A percentile compares a stretch with the other conserved stretches of the same genome.
phyloP scores from a whole-genome alignment of 2,329 filamentous ascomycete genomes.

The Alternaria brassicicola region DNA sequence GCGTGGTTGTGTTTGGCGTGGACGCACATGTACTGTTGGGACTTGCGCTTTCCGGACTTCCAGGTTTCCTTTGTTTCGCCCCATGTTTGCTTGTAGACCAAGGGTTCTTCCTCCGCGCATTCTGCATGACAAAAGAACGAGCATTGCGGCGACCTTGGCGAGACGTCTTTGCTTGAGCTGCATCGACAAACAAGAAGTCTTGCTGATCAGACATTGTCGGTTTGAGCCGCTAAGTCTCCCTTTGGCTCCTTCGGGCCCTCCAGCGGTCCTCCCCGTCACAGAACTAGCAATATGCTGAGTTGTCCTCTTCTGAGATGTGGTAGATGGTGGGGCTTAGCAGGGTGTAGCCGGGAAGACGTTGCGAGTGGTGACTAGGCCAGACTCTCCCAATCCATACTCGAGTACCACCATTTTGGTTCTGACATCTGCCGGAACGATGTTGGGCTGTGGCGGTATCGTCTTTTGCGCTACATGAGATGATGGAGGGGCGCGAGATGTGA shows the following conservation, averaged over 20 bases:
- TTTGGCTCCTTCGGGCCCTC: conserved; percentile 33
- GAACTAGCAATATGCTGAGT: conserved; percentile 24
- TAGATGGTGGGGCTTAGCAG: conserved; percentile 33
- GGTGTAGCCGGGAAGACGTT: conserved; percentile 25
- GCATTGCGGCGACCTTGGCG: conserved; percentile 49
- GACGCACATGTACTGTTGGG: conserved; percentile 39
- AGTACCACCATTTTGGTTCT: conserved; percentile 38
- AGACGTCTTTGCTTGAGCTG: conserved; percentile 46
- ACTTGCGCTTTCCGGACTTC: conserved; percentile 34
- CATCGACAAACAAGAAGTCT: conserved; percentile 49
- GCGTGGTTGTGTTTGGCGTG: conserved; percentile 39
- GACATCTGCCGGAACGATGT: conserved; percentile 24
- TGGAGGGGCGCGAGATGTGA: conserved; percentile 38
- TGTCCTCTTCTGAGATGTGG: conserved; percentile 26
- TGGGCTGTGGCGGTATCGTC: conserved; percentile 34
- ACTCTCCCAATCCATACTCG: conserved; percentile 35
- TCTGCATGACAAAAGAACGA: conserved; percentile 51
- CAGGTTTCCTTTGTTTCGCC: conserved; percentile 36
- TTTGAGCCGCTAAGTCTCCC: conserved; percentile 19
- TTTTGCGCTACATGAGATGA: conserved; percentile 26
- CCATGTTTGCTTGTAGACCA: conserved; percentile 50
- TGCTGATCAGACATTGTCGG: conserved; percentile 36
- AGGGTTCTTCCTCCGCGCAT: conserved; percentile 45
- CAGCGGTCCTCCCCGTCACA: conserved; percentile 33
- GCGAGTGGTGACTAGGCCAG: conserved; percentile 28